Evolutionary conservation across 768 basidiomycete species (phyloP).

Genomic region (Russula sp.): DNA sequence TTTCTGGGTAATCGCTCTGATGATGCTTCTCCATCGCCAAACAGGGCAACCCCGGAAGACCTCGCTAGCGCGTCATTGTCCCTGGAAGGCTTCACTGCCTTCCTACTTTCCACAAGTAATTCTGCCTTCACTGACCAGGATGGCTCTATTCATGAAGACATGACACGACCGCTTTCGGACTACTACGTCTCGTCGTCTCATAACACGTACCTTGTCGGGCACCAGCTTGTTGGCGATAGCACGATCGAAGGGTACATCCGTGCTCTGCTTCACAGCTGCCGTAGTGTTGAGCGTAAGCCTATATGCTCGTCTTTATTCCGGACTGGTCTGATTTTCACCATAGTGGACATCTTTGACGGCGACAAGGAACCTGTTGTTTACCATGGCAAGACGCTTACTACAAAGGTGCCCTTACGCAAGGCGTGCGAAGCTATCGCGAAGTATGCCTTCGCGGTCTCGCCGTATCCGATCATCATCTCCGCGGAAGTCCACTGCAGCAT

Average conservation of each 20-base stretch:
- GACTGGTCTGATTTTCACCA: conserved; percentile 5
- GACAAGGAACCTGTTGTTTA: conserved; percentile 80
- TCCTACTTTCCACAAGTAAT: conserved; percentile 81
- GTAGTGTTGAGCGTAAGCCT: conserved; percentile 86
- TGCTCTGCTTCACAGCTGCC: conserved; percentile 81
- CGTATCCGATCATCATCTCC: conserved; percentile 90
- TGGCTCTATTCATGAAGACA: conserved; percentile 65
- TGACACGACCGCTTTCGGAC: conserved; percentile 83
- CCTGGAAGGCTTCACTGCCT: conserved; percentile 67
- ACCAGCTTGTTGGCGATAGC: conserved; percentile 83
- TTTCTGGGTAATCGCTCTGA: conserved; percentile 24
- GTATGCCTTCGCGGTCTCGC: conserved; percentile 88
- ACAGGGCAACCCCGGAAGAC: conserved; percentile 13
- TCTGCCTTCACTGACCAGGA: conserved; percentile 54
- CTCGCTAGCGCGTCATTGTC: conserved; percentile 38
- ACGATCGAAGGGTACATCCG: conserved; percentile 93
- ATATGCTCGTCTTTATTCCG: neutral
- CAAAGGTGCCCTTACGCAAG: conserved; percentile 75
- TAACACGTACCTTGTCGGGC: conserved; percentile 87
- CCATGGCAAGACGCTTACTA: conserved; percentile 86
- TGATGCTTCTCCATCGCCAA: conserved; percentile 13
- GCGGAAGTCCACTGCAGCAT: conserved; percentile 87
- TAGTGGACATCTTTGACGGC: conserved; percentile 93
- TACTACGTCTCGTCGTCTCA: conserved; percentile 90
- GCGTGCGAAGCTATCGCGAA: conserved; percentile 80